Evolutionary conservation across 371 early-diverging fungal genomes (phyloP).

Genomic region (Mortierella sp.): DNA sequence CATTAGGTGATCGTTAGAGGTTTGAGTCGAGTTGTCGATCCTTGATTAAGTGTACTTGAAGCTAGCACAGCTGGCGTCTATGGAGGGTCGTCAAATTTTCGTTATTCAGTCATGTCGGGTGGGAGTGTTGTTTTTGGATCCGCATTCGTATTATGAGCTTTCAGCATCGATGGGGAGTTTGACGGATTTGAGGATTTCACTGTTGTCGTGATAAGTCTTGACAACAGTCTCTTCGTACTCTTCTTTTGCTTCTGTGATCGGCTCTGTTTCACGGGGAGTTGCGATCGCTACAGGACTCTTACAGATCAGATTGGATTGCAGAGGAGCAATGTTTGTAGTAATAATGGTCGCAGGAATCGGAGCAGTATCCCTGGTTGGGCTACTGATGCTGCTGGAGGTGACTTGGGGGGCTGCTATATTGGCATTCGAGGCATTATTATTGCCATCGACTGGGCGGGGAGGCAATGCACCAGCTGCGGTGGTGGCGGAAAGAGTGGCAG

Average conservation of each 20-base stretch:
- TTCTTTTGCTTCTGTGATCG: background rate
- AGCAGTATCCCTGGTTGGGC: background rate
- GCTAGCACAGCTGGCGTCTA: too few species aligned
- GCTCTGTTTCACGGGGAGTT: background rate
- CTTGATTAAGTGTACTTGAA: too few species aligned
- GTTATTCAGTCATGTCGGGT: too few species aligned
- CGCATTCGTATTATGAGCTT: background rate
- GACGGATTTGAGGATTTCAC: background rate
- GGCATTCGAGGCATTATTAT: background rate
- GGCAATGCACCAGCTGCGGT: background rate
- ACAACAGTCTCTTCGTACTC: background rate
- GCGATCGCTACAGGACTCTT: background rate
- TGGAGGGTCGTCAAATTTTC: background rate
- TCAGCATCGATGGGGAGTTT: background rate
- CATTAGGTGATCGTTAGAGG: too few species aligned
- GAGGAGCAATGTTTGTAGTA: constrained; percentile 17
- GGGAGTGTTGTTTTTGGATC: too few species aligned
- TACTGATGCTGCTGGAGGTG: background rate
- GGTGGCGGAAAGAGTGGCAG: too few species aligned
- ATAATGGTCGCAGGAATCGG: constrained; percentile 6
- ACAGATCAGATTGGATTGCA: constrained; percentile 9
- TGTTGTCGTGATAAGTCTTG: background rate
- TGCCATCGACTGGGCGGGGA: background rate
- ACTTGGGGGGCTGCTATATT: background rate
- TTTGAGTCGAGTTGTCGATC: too few species aligned